Base-by-base conservation (phyloP, 139 green algal genomes). In the Tetraselmis striata region DNA sequence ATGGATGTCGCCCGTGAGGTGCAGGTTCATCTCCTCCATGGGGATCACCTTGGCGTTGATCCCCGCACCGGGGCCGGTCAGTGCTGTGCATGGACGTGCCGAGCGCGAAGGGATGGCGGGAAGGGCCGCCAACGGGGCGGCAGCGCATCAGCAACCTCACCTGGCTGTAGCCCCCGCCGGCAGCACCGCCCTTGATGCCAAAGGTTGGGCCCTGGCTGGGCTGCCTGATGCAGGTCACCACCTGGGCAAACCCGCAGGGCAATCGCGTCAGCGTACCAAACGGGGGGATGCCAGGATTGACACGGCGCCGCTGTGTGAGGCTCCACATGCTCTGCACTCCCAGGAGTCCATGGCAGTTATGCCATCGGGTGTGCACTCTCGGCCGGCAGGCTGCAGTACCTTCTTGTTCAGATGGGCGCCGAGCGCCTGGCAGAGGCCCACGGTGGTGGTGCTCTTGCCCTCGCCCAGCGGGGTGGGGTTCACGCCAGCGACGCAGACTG, bases 131-230 rank as follows among this genome's bases (percentile, higher is more conserved):
- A 18, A 74, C 18, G 58, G 58, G 18, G 58, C 18, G 58, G 18
- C 18, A n/a, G 23, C 18, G 58, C 18, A n/a, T n/a, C n/a, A n/a
- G n/a, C 29, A 26, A 5, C 27, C 59, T 18, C 80, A 96, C 93
- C 87, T 99, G 96, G 84, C 87, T 93, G 90, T 99, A 99, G 28
- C 97, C 97, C 1, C 97, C 97, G 1, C 97, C 97, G 76, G 97
- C 97, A 29, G 97, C 97, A 24, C 97, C 97, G 31, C 97, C 97
- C 89, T 98, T 98, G 91, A 99, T 99, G 76, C 97, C 97, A 88
- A 99, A 99, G 2, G 95, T 99, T 18, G 96, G 97, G 1, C 97
- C 97, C 88, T 98, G 96, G 77, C 88, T 95, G 25, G 97, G 97
- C 91, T 99, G 97, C 18, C 97, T 88, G 45, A 99, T 91, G 87